Conservation (phyloP, 2,329 filamentous ascomycete genomes). For the Fusarium cicatricum region DNA sequence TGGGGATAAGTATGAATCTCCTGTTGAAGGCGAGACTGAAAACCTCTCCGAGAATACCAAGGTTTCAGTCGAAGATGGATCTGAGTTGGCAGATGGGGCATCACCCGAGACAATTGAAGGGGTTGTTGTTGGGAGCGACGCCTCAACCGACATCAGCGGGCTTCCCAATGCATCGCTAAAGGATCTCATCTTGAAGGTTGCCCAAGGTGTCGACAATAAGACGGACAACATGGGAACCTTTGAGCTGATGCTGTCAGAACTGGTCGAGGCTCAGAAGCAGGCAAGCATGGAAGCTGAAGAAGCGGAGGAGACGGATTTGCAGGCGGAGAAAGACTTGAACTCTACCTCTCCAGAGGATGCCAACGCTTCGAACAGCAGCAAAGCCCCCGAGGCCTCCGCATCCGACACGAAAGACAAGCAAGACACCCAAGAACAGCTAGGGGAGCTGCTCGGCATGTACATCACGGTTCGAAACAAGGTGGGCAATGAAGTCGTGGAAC, state of each 20-base stretch:
- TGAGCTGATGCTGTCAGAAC: constrained; percentile 59
- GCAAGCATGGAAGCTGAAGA: constrained; percentile 16
- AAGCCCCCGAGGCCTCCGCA: neutral
- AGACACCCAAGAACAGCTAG: neutral
- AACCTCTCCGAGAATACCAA: neutral
- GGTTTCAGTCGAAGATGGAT: neutral
- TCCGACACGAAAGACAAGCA: neutral
- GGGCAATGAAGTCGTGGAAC: constrained; percentile 68
- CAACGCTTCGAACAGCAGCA: neutral
- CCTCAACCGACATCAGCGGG: neutral
- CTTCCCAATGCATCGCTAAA: constrained; percentile 46
- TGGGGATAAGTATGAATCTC: neutral
- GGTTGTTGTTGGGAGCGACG: neutral
- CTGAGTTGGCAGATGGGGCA: neutral
- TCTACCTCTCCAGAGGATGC: neutral
- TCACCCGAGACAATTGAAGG: neutral
- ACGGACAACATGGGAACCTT: constrained; percentile 56
- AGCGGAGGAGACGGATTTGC: neutral
- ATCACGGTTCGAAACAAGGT: constrained; percentile 77
- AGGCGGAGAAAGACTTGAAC: neutral
- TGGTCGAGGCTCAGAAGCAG: constrained; percentile 51
- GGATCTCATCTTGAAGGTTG: constrained; percentile 62
- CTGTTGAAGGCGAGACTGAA: neutral
- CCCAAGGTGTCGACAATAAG: constrained; percentile 54
- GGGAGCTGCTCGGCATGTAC: constrained; percentile 66